Conservation (phyloP, 1,284 basidiomycete species). For the Rhodotorula sp. region DNA sequence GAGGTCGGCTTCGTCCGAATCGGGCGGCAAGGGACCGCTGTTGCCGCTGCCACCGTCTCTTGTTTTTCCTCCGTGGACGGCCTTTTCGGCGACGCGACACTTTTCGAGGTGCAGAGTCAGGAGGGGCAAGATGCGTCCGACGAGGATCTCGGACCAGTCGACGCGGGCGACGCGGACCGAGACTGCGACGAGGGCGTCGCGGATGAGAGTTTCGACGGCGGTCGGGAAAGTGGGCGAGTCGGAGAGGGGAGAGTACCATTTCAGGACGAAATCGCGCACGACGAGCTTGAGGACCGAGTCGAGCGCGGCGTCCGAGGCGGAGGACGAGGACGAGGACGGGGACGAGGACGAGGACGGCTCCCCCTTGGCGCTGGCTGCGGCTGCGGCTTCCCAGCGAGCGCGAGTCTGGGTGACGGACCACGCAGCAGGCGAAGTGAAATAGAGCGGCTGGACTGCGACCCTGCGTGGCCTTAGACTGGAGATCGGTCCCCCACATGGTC, state of each 20-base stretch:
- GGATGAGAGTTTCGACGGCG: conserved; percentile 74
- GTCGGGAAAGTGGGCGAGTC: conserved; percentile 81
- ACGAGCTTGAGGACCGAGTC: conserved; percentile 76
- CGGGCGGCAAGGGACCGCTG: conserved; percentile 43
- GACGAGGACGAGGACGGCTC: not conserved
- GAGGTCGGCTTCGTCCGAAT: conserved; percentile 82
- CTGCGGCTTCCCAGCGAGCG: conserved; percentile 67
- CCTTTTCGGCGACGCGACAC: conserved; percentile 78
- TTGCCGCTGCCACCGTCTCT: not conserved
- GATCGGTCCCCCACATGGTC: conserved; percentile 5
- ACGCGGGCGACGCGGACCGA: conserved; percentile 60
- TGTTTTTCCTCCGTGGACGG: conserved; percentile 51
- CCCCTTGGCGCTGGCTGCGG: conserved; percentile 53
- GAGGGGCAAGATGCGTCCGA: conserved; percentile 79
- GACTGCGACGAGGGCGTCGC: conserved; percentile 63
- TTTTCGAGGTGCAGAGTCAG: conserved; percentile 84
- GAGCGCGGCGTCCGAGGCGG: conserved; percentile 58
- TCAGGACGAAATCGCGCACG: conserved; percentile 75
- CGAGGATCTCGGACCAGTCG: conserved; percentile 74
- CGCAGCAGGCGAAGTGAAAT: conserved; percentile 81
- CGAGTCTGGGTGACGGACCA: conserved; percentile 83
- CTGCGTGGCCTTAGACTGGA: not conserved
- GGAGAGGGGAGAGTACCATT: conserved; percentile 82
- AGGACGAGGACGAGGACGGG: conserved; percentile 57
- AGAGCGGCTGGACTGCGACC: conserved; percentile 17